These are phyloP conservation scores for Anaeromyces robustus DNA, from an alignment of 192 early-diverging fungal species.

Conservation along the genomic window DNA sequence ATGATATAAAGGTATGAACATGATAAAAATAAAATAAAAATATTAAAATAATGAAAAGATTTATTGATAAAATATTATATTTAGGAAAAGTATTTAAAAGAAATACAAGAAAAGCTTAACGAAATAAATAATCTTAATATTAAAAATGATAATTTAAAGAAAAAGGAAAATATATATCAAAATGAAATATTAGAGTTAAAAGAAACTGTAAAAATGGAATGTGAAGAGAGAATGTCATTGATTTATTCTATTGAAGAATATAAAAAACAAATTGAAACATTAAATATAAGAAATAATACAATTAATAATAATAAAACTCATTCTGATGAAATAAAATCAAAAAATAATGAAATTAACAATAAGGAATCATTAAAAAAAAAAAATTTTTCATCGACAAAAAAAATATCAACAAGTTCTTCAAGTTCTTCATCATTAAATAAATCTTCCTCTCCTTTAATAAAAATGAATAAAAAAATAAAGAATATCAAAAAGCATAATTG, in stretches of 20 bases:
- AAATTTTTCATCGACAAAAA: neutral
- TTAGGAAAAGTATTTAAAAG: neutral
- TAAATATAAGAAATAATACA: neutral
- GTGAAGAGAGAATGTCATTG: neutral
- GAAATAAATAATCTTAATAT: neutral
- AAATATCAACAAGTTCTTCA: neutral
- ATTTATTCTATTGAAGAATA: neutral
- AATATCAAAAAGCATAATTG: neutral
- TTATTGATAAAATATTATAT: too few species aligned
- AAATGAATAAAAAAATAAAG: neutral
- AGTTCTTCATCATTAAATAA: neutral
- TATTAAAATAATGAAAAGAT: too few species aligned
- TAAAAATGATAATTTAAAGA: neutral
- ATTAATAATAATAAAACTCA: neutral
- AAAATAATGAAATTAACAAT: neutral
- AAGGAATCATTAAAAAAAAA: neutral
- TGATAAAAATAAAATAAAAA: too few species aligned
- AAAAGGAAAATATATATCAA: neutral
- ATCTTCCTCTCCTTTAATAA: neutral
- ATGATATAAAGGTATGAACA: neutral
- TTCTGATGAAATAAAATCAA: neutral
- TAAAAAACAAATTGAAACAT: neutral
- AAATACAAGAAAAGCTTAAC: neutral
- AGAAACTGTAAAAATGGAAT: neutral
- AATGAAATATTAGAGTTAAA: neutral